Base-by-base conservation (phyloP, 768 basidiomycete species). In the Serendipita sp. region DNA sequence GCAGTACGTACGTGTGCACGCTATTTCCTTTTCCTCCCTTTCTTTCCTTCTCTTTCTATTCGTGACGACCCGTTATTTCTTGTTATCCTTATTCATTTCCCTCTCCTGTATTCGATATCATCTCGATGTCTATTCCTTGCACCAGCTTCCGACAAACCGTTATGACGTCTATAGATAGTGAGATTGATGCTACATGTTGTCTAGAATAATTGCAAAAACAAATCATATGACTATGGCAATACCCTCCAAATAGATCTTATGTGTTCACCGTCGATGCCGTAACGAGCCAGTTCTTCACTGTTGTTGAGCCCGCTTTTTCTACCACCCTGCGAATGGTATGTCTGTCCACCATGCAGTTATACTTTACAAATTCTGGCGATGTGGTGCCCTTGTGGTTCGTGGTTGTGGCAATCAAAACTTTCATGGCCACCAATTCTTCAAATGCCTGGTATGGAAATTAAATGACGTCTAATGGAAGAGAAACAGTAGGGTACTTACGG, bases 281-380 rank as follows among this genome's bases (percentile, higher is more conserved):
- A 60, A 74, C 81, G 64, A 90, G 76, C 90, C 90, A 91, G 71
- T 87, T 88, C 71, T 81, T 88, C 64, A 92, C 73, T 68, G 80
- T 86, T 10, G 83, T 81, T 69, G 89, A 85, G 1, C 85, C 84
- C 51, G 78, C 77, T 69, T 74, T 80, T 52, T 86, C 84, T 30
- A 91, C 78, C 3, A 83, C 82, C 67, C 76, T 80, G 75, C 81
- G 86, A 44, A 95, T 78, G 23, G 85, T 84, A 13, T 80, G 79
- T 65, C 84, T 78, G 34, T 82, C 81, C 1, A 88, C 76, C 1
- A 78, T 73, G 68, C 84, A 89, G 28, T 86, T 80, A 71, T 91
- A 86, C 67, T 85, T 86, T 45, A 83, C 75, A 70, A 92, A 97
- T 68, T 86, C 86, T 65, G 83, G 3, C 82, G 78, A 8, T 82